These are phyloP conservation scores for Blastocystis hominis DNA, from an alignment of 352 stramenopile genomes.

Conservation along the genomic window DNA sequence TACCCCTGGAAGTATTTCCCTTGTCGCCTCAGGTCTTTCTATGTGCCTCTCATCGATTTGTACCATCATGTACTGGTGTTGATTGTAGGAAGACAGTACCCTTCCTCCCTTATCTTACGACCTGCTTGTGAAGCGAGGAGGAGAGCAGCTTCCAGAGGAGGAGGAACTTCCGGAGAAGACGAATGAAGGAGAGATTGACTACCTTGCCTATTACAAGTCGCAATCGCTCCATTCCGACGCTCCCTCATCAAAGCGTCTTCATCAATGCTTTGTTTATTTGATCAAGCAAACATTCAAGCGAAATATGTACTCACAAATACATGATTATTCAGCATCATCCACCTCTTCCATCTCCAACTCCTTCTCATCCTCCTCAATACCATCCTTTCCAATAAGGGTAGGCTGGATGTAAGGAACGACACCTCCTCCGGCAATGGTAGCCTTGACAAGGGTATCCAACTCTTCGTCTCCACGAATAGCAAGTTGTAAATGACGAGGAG, in stretches of 20 bases:
- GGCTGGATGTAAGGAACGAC: constrained; percentile 99
- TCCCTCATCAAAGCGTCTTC: neutral
- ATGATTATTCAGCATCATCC: constrained; percentile 59
- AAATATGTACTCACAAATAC: constrained; percentile 49
- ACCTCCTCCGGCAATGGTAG: constrained; percentile 96
- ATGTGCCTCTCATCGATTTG: neutral
- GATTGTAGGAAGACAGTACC: neutral
- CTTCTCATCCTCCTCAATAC: constrained; percentile 65
- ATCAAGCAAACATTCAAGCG: neutral
- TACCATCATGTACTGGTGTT: neutral
- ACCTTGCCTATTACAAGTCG: neutral
- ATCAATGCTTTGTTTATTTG: neutral
- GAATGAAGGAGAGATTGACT: neutral
- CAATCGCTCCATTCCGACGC: neutral
- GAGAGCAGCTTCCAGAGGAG: neutral
- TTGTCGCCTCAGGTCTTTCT: neutral
- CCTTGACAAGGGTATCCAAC: constrained; percentile 97
- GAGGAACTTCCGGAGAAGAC: neutral
- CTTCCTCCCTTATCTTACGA: constrained; percentile 12
- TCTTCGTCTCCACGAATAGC: constrained; percentile 99
- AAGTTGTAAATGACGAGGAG: constrained; percentile 93
- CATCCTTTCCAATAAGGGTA: constrained; percentile 94
- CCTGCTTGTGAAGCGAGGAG: neutral
- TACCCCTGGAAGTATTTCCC: neutral
- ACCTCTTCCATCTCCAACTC: constrained; percentile 55